Percentiles rank a stretch among this genome's conserved stretches.
phyloP scores from a whole-genome alignment of 2,329 filamentous ascomycete species.

The Beauveria medogensis region DNA sequence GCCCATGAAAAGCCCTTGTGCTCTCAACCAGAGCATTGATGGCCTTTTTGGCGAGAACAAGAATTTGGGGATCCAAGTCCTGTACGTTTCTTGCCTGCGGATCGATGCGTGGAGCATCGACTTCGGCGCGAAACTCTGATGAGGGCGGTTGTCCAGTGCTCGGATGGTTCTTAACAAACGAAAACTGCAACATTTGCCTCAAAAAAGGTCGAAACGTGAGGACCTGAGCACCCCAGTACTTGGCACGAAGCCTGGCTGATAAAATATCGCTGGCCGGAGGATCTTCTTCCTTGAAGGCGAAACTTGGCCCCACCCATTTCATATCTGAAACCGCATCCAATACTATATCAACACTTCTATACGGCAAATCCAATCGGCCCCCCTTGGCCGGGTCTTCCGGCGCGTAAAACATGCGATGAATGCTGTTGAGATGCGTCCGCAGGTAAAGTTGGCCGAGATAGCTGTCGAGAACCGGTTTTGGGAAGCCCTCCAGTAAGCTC shows the following conservation, averaged over 20 bases:
- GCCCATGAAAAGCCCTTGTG: slow-evolving; percentile 68
- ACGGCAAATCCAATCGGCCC: slow-evolving; percentile 25
- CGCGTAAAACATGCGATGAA: slow-evolving; percentile 50
- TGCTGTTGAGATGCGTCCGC: slow-evolving; percentile 55
- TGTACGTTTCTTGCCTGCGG: slow-evolving; percentile 27
- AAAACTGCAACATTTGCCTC: slow-evolving; percentile 45
- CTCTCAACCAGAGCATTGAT: slow-evolving; percentile 73
- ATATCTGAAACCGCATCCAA: slow-evolving; percentile 34
- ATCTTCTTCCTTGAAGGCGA: slow-evolving; percentile 57
- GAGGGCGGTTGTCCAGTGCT: slow-evolving; percentile 24
- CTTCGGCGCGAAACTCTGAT: slow-evolving; percentile 28
- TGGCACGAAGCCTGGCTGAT: slow-evolving; percentile 74
- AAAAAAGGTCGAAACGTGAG: slow-evolving; percentile 80
- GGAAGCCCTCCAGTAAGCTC: slow-evolving; percentile 33
- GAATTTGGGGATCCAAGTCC: slow-evolving; percentile 37
- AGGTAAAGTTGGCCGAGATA: slow-evolving; percentile 58
- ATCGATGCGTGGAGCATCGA: slow-evolving; percentile 30
- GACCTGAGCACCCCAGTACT: slow-evolving; percentile 88
- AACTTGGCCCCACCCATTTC: slow-evolving; percentile 40
- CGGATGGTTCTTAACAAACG: slow-evolving; percentile 28
- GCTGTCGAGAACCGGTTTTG: slow-evolving; percentile 44
- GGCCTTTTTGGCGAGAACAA: slow-evolving; percentile 51
- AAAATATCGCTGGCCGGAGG: slow-evolving; percentile 69
- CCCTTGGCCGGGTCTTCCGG: slow-evolving; percentile 28
- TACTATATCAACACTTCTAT: slow-evolving; percentile 39